phyloP scores from a whole-genome alignment of 1,284 basidiomycete genomes.

The Dichomitus squalens region DNA sequence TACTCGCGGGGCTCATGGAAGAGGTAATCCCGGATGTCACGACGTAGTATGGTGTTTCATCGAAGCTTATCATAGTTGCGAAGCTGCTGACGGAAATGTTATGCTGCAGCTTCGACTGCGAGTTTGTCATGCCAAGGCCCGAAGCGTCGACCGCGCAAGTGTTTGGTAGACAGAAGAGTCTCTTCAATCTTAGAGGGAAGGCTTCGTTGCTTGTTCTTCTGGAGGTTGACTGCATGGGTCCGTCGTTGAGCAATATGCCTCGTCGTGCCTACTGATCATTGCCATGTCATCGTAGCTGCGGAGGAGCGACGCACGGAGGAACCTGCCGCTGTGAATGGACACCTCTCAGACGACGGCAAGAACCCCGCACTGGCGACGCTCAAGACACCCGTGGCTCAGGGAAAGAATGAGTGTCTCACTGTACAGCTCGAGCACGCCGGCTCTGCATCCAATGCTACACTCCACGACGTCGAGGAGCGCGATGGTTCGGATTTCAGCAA shows the following conservation, averaged over 20 bases:
- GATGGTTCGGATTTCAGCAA: constrained; percentile 1
- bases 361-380: background rate
- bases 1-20: constrained; percentile 1
- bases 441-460: background rate
- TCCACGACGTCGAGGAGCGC: background rate
- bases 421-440: background rate
- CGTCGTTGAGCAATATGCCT: background rate
- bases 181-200: background rate
- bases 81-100: background rate
- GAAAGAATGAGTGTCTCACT: background rate
- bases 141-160: background rate
- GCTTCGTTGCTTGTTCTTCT: background rate
- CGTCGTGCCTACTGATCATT: background rate
- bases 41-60: background rate
- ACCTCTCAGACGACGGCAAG: background rate
- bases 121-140: background rate
- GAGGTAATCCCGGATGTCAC: background rate
- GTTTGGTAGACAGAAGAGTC: background rate
- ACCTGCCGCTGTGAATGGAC: background rate
- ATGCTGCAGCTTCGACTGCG: constrained; percentile 2
- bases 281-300: background rate
- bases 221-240: background rate
- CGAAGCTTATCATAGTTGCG: background rate
- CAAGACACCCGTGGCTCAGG: background rate
- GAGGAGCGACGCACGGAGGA: background rate